Percentiles rank a stretch among this genome's conserved stretches.
Evolutionary conservation across 768 basidiomycete species (phyloP).

Genomic region (Saitozyma podzolica): DNA sequence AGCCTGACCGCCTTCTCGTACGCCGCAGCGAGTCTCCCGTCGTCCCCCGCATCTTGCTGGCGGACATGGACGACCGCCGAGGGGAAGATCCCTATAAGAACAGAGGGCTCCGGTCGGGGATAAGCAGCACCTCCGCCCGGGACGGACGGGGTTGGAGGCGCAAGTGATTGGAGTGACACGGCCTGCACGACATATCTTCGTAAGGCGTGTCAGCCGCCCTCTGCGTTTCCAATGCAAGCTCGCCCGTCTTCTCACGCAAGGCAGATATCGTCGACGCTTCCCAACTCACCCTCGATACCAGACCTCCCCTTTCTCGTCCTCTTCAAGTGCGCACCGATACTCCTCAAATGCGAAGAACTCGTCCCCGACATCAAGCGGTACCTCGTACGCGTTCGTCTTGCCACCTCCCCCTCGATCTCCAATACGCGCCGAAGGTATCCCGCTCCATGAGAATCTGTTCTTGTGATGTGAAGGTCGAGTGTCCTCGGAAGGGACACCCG

Average conservation of each 20-base stretch:
- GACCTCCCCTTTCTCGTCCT: constrained; percentile 64
- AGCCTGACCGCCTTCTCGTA: constrained; percentile 57
- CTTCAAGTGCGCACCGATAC: constrained; percentile 66
- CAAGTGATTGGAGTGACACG: constrained; percentile 15
- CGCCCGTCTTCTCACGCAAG: background rate
- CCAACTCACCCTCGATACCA: constrained; percentile 91
- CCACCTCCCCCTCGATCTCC: constrained; percentile 13
- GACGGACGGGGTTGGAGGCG: background rate
- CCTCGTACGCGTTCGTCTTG: constrained; percentile 39
- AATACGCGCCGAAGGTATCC: constrained; percentile 5
- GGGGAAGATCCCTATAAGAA: constrained; percentile 92
- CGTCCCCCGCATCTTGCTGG: constrained; percentile 82
- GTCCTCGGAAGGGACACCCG: constrained; percentile 12
- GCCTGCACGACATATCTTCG: constrained; percentile 71
- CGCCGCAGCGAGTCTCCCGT: constrained; percentile 76
- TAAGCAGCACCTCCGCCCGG: background rate
- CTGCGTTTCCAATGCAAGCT: background rate
- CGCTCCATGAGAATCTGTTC: constrained; percentile 37
- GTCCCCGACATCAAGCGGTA: constrained; percentile 83
- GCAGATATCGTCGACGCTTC: background rate
- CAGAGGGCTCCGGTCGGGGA: constrained; percentile 53
- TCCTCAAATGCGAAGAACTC: constrained; percentile 97
- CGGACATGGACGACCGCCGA: constrained; percentile 83
- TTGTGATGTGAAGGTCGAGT: constrained; percentile 10
- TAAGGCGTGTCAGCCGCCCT: too few relatives aligned